Base-by-base conservation (phyloP, 805 yeast genomes). In the Candida chauliodis region DNA sequence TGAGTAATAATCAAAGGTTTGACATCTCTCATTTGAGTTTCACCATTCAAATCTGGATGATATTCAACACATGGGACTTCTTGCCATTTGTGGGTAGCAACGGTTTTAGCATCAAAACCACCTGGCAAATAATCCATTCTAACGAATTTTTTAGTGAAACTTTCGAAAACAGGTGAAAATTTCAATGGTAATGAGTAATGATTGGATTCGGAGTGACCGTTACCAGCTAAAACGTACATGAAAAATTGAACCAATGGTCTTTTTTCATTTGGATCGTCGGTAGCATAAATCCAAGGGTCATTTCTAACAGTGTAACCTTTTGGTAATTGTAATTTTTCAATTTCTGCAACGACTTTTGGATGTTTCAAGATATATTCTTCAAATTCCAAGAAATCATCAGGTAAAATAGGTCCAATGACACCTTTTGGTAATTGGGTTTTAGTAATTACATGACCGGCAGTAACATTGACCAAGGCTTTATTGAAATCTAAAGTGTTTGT, bases 281-380 rank as follows among this genome's bases (percentile, higher is more conserved):
- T 80, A 52, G 91, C 95, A 57, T 85, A 84, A 73, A 84, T 85
- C 95, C 95, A 85, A 37, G 90, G 87, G 56, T 84, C 91, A 54
- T 73, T 73, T 49, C 79, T 73, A 34, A 81, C 80, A 24, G 57
- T 55, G 63, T 57, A 74, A 56, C 54, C 73, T 47, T 64, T 53
- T 44, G 89, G 90, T 42, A 84, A 66, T 47, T 78, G 71, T 60
- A 83, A 69, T 57, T 82, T 81, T 42, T 69, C 84, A 49, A 82
- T 69, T 58, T 84, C 89, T 18, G 80, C 84, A 44, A 57, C 46
- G 44, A 82, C 79, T 2, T 52, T 43, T 14, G 89, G 89, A 53
- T 81, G 83, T 18, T 58, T 50, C 50, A 63, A 52, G 43, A 78
- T 69, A 36, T 63, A 52, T 3, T 59, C 58, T 61, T 84, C 90